Evolutionary conservation across 192 early-diverging fungal species (phyloP), one percentile per base, ranked within the genome.

Genomic region (Backusella sp.): DNA sequence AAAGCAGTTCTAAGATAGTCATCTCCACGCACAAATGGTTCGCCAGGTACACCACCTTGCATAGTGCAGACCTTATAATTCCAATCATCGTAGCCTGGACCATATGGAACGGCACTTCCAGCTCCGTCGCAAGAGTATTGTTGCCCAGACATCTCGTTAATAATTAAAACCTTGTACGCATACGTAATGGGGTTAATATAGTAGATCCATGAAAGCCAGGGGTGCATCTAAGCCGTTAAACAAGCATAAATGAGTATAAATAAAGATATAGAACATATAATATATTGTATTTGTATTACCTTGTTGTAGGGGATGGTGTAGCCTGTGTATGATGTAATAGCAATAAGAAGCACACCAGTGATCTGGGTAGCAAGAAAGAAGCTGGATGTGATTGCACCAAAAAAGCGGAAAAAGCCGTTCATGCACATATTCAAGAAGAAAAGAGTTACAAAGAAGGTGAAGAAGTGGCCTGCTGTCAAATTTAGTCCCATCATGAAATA

Each of bases 101-200:
- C 79, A 75, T 15, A 62, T 7, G 79, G 79, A 59, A 80, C 74
- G 26, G 76, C 7, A 30, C 73, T 72, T 39, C 79, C 79, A 66
- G 68, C 12, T 17, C 74, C 80, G 8, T 77, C 36, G 28, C 84
- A 87, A 21, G 79, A 68, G 59, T 86, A 87, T 1, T 68, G 65
- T 36, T 88, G 77, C 1, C 89, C 91, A 4, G 72, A 73, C 82
- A 92, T 87, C 75, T 92, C 90, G 74, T 91, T 90, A 36, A 85
- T 83, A 65, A 92, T 79, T 8, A 92, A 73, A 15, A 88, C 80
- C 53, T 88, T 86, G 76, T 89, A 85, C 0, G 80, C 89, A 70
- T 90, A 91, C 0, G 86, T 78, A 39, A 90, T 74, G 3, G 91
- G 90, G 73, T 91, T 90, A 44, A 91, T 87, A 84, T 84, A 92